Base-by-base conservation (phyloP, 495 filamentous ascomycete species). In the Talaromyces nanjingensis region DNA sequence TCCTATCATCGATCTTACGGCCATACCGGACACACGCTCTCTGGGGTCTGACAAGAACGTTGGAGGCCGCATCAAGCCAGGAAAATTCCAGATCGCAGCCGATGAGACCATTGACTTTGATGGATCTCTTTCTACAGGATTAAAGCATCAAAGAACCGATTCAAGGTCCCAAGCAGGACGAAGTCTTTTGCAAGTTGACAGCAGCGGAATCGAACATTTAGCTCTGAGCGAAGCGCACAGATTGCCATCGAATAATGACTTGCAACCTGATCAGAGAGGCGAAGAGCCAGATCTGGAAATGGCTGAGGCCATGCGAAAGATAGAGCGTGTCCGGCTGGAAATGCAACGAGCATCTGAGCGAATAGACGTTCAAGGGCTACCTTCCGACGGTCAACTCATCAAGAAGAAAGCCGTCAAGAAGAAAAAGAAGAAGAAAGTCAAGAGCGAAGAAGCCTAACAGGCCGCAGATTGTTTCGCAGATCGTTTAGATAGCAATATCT, bases 261-360 rank as follows among this genome's bases (percentile, higher is more conserved):
- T 53, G 18, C 53, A 54, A 24, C n/a, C 27, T 33, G 72, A 70
- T 4, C 63, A 68, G 29, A 61, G 60, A 16, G 76, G 84, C 54
- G 77, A 81, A 67, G 79, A 80, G 12, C 87, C 92, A 68, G 91
- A 96, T 63, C 83, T 80, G 1, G 92, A 96, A 73, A 93, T 96
- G 90, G 82, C 80, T 31, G 86, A 82, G 69, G 94, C 93, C 4
- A 85, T 96, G 79, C 85, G 86, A 71, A 87, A 96, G 71, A 89
- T 98, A 14, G 93, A 97, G 77, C 80, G 85, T 57, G 73, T 96
- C 60, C 80, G 94, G 42, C 72, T 96, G 59, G 90, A 93, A 73
- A 97, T 98, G 92, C 93, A 97, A 75, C 78, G 91, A 67, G 89
- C 89, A 16, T 89, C 90, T 37, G 93, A 98, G 76, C 77, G 91